Evolutionary conservation across 2,329 filamentous ascomycete species (phyloP).

Genomic region (Elsinoe australis): DNA sequence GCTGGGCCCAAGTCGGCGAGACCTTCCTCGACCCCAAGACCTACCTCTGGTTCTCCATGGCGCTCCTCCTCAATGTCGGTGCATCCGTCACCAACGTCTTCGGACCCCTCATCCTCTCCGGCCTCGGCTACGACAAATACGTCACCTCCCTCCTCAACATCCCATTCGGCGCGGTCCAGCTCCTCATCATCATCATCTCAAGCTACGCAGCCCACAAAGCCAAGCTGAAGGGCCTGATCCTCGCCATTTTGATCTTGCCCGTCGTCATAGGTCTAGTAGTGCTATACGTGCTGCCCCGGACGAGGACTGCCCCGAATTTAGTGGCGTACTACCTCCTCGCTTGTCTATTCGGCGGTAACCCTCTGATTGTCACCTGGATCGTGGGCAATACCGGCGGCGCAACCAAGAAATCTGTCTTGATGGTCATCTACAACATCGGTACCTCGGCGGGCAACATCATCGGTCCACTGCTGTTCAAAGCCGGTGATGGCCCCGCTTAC

Average conservation of each 20-base stretch:
- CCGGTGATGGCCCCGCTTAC: constrained; percentile 52
- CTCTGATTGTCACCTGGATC: constrained; percentile 60
- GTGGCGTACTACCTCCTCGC: constrained; percentile 58
- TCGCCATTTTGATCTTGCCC: constrained; percentile 49
- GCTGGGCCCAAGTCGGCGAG: constrained; percentile 39
- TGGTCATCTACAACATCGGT: constrained; percentile 58
- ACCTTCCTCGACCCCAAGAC: constrained; percentile 40
- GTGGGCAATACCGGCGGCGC: constrained; percentile 60
- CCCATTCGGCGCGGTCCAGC: constrained; percentile 17
- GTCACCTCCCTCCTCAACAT: constrained; percentile 18
- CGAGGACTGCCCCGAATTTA: constrained; percentile 43
- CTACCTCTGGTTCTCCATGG: constrained; percentile 36
- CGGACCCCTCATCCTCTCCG: constrained; percentile 14
- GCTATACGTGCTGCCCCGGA: constrained; percentile 43
- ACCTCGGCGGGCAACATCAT: constrained; percentile 59
- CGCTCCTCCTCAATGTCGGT: neutral
- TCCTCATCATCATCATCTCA: constrained; percentile 29
- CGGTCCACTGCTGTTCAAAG: constrained; percentile 55
- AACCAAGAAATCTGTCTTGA: constrained; percentile 58
- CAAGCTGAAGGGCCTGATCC: constrained; percentile 49
- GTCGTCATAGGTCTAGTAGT: constrained; percentile 54
- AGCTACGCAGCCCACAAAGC: constrained; percentile 53
- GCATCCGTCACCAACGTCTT: constrained; percentile 7
- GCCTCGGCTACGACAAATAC: constrained; percentile 16
- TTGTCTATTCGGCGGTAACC: constrained; percentile 59